Base-by-base conservation (phyloP, 1,284 basidiomycete genomes). In the Cryptococcus hybrid region DNA sequence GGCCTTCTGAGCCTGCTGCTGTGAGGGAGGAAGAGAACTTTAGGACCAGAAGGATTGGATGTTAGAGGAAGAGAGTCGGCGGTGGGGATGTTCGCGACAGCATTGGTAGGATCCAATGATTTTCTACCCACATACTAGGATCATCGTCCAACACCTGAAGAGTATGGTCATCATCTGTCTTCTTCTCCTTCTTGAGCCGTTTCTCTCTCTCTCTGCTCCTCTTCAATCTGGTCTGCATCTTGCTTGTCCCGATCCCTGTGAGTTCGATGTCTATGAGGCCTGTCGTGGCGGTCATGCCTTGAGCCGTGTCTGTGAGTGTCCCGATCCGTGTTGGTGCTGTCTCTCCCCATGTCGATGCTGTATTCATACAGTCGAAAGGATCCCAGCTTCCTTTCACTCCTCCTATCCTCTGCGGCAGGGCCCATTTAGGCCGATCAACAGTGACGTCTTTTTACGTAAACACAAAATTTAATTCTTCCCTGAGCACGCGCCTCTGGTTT, bases 1-100 rank as follows among this genome's bases (percentile, higher is more conserved):
- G 69, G 15, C 79, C 76, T 0, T 83, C 80, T 59, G 84, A 57
- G 1, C 67, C 83, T 1, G 83, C 78, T 5, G 71, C 73, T 2
- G 74, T 63, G 78, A 65, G 5, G 78, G 79, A 2, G 85, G 84
- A 24, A 84, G 77, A 1, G 79, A 24, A 24, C n/a, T n/a, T 82
- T 80, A 15, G 78, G 70, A 24, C 24, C 24, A 7, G 81, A 70
- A 30, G 57, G 52, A 18, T 58, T 51, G 7, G 58, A 56, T 40
- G 7, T 40, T 8, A 40, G 39, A n/a, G n/a, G n/a, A 58, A 93
- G 82, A n/a, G n/a, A n/a, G n/a, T n/a, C n/a, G n/a, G n/a, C n/a
- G n/a, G n/a, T n/a, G n/a, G n/a, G 90, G 56, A 94, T 92, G 42
- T 61, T 63, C 2, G 73, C 60, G 9, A 64, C 56, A 24, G 70